Conservation (phyloP, 768 basidiomycete genomes). For the Artomyces pyxidatus region DNA sequence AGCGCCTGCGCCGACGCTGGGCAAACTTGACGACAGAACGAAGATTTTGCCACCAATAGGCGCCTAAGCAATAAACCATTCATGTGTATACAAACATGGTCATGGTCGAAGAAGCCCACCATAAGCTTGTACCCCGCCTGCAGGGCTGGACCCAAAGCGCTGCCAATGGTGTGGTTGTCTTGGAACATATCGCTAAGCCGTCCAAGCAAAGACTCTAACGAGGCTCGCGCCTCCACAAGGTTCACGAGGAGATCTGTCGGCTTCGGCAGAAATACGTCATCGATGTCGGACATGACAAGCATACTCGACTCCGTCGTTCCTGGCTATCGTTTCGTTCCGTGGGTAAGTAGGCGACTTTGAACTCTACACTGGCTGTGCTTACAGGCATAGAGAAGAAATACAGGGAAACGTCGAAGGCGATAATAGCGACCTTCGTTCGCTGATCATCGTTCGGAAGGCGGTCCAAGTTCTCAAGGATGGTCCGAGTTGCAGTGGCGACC, state of each 20-base stretch:
- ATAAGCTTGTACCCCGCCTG: constrained; percentile 96
- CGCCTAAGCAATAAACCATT: constrained; percentile 36
- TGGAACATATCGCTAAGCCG: constrained; percentile 95
- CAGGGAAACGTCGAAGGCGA: constrained; percentile 85
- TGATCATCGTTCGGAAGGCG: constrained; percentile 92
- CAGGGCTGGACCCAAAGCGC: constrained; percentile 88
- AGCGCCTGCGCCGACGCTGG: constrained; percentile 81
- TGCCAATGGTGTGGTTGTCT: constrained; percentile 89
- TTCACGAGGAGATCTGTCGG: constrained; percentile 96
- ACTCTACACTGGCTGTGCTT: too few relatives aligned
- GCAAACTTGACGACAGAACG: constrained; percentile 77
- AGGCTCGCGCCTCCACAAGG: constrained; percentile 72
- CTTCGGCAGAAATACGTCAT: constrained; percentile 96
- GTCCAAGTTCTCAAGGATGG: constrained; percentile 91
- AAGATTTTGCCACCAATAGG: constrained; percentile 94
- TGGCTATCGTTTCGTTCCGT: too few relatives aligned
- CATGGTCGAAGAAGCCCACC: constrained; percentile 32
- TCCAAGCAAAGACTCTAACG: constrained; percentile 74
- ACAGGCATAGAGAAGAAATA: constrained; percentile 96
- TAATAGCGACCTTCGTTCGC: constrained; percentile 85
- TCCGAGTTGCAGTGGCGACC: constrained; percentile 96
- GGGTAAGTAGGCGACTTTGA: too few relatives aligned
- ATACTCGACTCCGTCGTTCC: constrained; percentile 77
- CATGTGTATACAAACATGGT: background rate
- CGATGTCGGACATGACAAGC: constrained; percentile 95